Evolutionary conservation across 352 stramenopile species (phyloP), one percentile per base, ranked within the genome.

Genomic region (Pythium aquatile): DNA sequence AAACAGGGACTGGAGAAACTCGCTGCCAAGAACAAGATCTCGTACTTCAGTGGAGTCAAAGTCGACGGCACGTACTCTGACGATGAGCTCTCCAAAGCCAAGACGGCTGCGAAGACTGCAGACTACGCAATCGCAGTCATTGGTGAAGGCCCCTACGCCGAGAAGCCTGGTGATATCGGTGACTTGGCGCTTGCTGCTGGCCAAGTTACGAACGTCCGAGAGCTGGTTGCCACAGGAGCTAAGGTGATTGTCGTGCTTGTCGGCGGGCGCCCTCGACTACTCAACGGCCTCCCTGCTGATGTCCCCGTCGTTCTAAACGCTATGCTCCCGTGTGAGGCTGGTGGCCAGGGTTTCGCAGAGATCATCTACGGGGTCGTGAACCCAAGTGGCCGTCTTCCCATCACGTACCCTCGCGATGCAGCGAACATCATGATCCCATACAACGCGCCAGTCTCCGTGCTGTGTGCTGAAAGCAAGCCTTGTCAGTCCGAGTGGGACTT

Each of bases 131-230:
- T 96, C 30, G 74, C 90, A 14, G 82, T 80, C 37, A 78, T 97
- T 40, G 89, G 89, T 13, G 89, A 97, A 60, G 33, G 33, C 3
- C 64, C 74, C 1, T 97, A 95, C 58, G 75, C 89, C 3, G 88
- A 97, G 56, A 96, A 96, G 49, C 74, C 80, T 1, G 89, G 88
- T 6, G 89, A 97, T 61, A 89, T 97, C 42, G 71, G 90, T 37
- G 81, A 96, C 62, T 62, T 94, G n/a, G 73, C 70, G 0, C 70
- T 96, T 4, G 74, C 88, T 2, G 10, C 29, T 7, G 85, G 87
- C 3, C 83, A 96, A 54, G 58, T 88, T 9, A 77, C 78, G 32
- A 96, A 94, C 51, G 76, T 95, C 8, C 68, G 74, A 6, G 73
- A 80, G 10, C 74, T 97, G 5, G 72, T 69, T 2, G 65, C 69